Evolutionary conservation across 148 eudicot species (phyloP).

Genomic region (Beta vulgaris): DNA sequence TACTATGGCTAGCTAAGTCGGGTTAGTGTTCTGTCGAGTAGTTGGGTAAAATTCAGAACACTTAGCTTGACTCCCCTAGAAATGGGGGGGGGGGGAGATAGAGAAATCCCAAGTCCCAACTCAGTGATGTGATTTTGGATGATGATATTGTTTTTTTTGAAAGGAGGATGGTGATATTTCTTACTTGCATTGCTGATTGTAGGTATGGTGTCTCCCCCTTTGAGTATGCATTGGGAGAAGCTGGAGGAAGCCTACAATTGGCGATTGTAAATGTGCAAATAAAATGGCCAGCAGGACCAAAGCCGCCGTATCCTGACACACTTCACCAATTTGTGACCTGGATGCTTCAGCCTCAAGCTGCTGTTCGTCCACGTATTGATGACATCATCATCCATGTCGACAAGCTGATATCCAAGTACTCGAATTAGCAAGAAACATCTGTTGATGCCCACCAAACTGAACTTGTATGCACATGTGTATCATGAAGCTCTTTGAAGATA

Average conservation of each 20-base stretch:
- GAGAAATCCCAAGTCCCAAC: neutral
- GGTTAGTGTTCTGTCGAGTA: too few species aligned
- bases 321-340: constrained; percentile 97
- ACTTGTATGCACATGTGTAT: constrained; percentile 12
- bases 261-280: constrained; percentile 88
- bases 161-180: neutral
- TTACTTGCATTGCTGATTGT: constrained; percentile 7
- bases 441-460: constrained; percentile 1
- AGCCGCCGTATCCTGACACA: constrained; percentile 79
- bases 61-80: too few species aligned
- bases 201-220: constrained; percentile 98
- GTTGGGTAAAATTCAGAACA: too few species aligned
- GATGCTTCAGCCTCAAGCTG: constrained; percentile 97
- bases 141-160: neutral
- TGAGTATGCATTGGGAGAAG: constrained; percentile 91
- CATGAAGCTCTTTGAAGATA: constrained; percentile 7
- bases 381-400: constrained; percentile 92
- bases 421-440: constrained; percentile 31
- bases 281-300: constrained; percentile 87
- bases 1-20: too few species aligned
- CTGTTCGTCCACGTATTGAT: constrained; percentile 87
- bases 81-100: too few species aligned
- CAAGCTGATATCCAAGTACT: constrained; percentile 81
- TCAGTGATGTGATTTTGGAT: neutral
- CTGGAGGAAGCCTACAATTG: constrained; percentile 93